Conservation (phyloP, 179 eudicot genomes). For the Drosera spatulata region DNA sequence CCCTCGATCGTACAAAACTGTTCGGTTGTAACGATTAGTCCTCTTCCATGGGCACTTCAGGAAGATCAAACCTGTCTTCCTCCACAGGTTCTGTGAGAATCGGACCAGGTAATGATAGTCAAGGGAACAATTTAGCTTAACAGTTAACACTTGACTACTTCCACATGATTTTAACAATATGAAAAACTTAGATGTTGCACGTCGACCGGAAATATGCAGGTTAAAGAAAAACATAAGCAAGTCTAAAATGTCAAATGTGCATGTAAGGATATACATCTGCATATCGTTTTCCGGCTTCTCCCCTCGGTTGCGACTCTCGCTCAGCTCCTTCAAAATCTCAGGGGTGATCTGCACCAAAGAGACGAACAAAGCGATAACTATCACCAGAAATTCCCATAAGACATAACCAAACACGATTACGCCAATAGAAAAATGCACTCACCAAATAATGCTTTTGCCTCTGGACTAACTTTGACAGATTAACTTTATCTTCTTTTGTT, state of each 20-base stretch:
- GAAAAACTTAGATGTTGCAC: neutral
- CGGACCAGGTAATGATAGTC: conserved; percentile 57
- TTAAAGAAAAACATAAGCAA: neutral
- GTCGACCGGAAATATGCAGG: neutral
- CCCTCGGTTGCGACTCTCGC: conserved; percentile 73
- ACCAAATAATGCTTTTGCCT: conserved; percentile 70
- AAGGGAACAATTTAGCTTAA: conserved; percentile 29
- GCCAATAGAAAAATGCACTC: conserved; percentile 11
- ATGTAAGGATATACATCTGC: conserved; percentile 69
- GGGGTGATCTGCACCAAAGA: conserved; percentile 64
- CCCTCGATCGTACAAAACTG: neutral
- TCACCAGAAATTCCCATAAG: neutral
- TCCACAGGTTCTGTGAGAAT: conserved; percentile 49
- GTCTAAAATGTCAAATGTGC: neutral
- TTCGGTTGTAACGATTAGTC: conserved; percentile 20
- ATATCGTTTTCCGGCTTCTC: conserved; percentile 64
- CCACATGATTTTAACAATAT: neutral
- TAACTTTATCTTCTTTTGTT: conserved; percentile 59
- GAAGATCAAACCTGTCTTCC: conserved; percentile 87
- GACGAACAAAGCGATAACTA: neutral
- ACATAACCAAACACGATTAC: neutral
- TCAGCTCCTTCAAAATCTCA: conserved; percentile 71
- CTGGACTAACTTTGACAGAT: conserved; percentile 42
- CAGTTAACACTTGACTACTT: neutral
- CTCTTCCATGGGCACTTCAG: conserved; percentile 96